A percentile compares a stretch with the other conserved stretches of the same genome.
Conservation (phyloP, 2,329 filamentous ascomycete genomes). For the Rhynchosporium secalis region DNA sequence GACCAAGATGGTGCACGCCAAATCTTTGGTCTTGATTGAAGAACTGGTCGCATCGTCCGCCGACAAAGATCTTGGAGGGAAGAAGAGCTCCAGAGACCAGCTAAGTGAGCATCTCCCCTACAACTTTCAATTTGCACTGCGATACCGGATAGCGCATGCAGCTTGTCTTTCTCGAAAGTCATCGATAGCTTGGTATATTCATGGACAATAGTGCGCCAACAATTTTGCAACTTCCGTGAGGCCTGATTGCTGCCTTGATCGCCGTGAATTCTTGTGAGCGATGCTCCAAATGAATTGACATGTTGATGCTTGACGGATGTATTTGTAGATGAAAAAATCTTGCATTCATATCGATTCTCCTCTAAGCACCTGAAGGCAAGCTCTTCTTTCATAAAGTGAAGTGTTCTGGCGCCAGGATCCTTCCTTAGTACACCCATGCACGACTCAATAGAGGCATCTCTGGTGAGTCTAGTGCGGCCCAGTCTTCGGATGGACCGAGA, state of each 20-base stretch:
- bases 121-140: not conserved
- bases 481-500: not conserved
- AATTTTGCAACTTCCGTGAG: not conserved
- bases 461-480: not conserved
- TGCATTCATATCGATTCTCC: not conserved
- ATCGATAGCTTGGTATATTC: not conserved
- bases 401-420: not conserved
- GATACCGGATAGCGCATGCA: not conserved
- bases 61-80: not conserved
- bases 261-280: not conserved
- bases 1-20: not conserved
- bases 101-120: not conserved
- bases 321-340: not conserved
- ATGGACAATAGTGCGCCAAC: not conserved
- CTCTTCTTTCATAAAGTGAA: not conserved
- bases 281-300: not conserved
- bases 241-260: too few relatives aligned
- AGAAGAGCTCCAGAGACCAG: not conserved
- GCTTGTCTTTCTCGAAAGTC: not conserved
- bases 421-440: not conserved
- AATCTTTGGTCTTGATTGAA: not conserved
- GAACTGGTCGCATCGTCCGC: not conserved
- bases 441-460: not conserved
- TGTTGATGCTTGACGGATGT: not conserved
- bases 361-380: not conserved